Evolutionary conservation across 345 rosid genomes (phyloP).

Genomic region (Sonneratia alba): DNA sequence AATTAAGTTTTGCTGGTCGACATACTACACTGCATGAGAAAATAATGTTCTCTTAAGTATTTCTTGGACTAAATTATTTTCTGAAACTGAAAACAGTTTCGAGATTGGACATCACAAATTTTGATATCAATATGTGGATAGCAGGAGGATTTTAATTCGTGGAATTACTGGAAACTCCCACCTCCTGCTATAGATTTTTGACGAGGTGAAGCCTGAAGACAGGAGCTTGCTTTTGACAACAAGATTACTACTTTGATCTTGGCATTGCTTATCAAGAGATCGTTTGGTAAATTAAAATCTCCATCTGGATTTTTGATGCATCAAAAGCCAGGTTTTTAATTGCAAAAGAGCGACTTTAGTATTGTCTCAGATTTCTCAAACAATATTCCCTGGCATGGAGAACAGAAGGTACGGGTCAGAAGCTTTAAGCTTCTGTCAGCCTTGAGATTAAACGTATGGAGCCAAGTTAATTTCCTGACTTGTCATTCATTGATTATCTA

Average conservation of each 20-base stretch:
- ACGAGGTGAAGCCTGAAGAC: constrained; percentile 8
- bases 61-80: background rate
- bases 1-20: background rate
- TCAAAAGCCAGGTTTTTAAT: background rate
- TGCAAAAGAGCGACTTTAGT: background rate
- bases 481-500: background rate
- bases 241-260: background rate
- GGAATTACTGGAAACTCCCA: constrained; percentile 93
- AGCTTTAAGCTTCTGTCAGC: background rate
- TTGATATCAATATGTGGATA: background rate
- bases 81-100: background rate
- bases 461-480: background rate
- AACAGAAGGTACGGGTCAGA: background rate
- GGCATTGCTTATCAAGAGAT: background rate
- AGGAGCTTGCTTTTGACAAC: background rate
- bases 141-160: constrained; percentile 86
- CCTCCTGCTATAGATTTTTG: constrained; percentile 37
- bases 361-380: background rate
- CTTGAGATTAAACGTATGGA: background rate
- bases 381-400: background rate
- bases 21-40: background rate
- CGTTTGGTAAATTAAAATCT: background rate
- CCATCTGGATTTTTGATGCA: background rate
- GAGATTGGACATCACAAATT: background rate
- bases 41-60: background rate